Percentiles rank a stretch among this genome's conserved stretches.
Evolutionary conservation across 2,329 filamentous ascomycete genomes (phyloP).

Genomic region (Aspergillus fischeri): DNA sequence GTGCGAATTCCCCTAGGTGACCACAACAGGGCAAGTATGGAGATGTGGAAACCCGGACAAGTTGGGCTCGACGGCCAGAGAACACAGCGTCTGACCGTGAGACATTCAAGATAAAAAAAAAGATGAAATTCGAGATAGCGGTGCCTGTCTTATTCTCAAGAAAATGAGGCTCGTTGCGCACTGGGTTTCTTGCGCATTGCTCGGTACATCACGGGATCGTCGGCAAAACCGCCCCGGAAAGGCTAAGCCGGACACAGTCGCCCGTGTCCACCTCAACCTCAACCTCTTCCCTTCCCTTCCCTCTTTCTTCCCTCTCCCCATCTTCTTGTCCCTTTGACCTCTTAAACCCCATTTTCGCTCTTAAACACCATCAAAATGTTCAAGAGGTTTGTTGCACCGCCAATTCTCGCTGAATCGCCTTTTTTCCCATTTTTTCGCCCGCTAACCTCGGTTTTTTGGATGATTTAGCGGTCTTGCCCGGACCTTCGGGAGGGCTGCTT

Average conservation of each 20-base stretch:
- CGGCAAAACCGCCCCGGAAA: slow-evolving; percentile 43
- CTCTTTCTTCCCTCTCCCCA: slow-evolving; percentile 30
- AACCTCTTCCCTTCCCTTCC: slow-evolving; percentile 26
- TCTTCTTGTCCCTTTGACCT: slow-evolving; percentile 32
- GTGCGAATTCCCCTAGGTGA: slow-evolving; percentile 19
- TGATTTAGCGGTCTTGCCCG: slow-evolving; percentile 59
- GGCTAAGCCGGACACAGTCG: slow-evolving; percentile 33
- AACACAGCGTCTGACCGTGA: background rate
- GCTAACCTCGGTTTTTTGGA: slow-evolving; percentile 14
- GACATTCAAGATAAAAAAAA: background rate
- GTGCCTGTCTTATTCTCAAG: background rate
- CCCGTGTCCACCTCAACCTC: slow-evolving; percentile 27
- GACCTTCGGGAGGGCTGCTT: slow-evolving; percentile 58
- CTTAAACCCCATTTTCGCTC: slow-evolving; percentile 37
- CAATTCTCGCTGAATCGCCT: slow-evolving; percentile 16
- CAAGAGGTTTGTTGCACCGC: slow-evolving; percentile 51
- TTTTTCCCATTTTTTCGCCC: slow-evolving; percentile 12
- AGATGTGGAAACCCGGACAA: background rate
- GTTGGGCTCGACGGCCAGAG: background rate
- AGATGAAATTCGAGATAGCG: background rate
- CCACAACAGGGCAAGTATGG: slow-evolving; percentile 10
- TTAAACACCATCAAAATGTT: slow-evolving; percentile 54
- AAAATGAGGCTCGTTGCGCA: background rate
- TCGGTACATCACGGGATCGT: slow-evolving; percentile 42
- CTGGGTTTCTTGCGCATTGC: slow-evolving; percentile 10